Evolutionary conservation across 1,284 basidiomycete species (phyloP).

Genomic region (Laetiporus sulphureus): DNA sequence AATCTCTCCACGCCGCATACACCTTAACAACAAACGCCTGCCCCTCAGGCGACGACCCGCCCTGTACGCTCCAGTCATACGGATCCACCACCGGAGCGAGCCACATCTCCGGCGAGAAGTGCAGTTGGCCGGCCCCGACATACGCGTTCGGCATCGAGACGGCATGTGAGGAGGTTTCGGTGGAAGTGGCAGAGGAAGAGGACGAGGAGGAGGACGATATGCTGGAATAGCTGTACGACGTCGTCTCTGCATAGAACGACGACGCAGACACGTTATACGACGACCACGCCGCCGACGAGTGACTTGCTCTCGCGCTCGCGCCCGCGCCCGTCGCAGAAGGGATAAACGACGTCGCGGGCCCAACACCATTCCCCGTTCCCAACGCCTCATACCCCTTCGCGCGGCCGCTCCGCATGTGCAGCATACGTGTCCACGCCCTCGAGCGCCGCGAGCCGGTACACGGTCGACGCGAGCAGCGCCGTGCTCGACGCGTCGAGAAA

Average conservation of each 20-base stretch:
- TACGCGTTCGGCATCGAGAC: constrained; percentile 5
- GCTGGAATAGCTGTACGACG: not conserved
- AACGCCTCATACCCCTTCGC: constrained; percentile 13
- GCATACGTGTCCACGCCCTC: constrained; percentile 42
- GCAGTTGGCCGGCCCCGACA: constrained; percentile 24
- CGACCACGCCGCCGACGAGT: not conserved
- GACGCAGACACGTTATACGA: not conserved
- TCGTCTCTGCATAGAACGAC: not conserved
- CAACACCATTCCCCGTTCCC: constrained; percentile 6
- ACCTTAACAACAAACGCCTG: constrained; percentile 52
- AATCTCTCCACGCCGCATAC: constrained; percentile 46
- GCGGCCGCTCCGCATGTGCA: constrained; percentile 49
- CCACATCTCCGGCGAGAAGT: constrained; percentile 49
- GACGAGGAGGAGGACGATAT: not conserved
- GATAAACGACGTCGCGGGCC: constrained; percentile 1
- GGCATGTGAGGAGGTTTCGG: constrained; percentile 7
- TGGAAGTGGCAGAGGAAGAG: not conserved
- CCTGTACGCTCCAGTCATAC: constrained; percentile 30
- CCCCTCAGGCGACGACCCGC: constrained; percentile 41
- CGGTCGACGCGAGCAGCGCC: constrained; percentile 71
- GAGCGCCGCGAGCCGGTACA: constrained; percentile 62
- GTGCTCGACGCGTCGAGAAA: constrained; percentile 77
- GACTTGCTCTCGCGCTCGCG: not conserved
- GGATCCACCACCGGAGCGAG: constrained; percentile 51
- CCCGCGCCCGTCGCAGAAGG: too few species aligned